A percentile compares a stretch with the other conserved stretches of the same genome.
These are phyloP conservation scores for Plantago coronopus DNA, from an alignment of 305 asterid genomes.

Conservation along the genomic window DNA sequence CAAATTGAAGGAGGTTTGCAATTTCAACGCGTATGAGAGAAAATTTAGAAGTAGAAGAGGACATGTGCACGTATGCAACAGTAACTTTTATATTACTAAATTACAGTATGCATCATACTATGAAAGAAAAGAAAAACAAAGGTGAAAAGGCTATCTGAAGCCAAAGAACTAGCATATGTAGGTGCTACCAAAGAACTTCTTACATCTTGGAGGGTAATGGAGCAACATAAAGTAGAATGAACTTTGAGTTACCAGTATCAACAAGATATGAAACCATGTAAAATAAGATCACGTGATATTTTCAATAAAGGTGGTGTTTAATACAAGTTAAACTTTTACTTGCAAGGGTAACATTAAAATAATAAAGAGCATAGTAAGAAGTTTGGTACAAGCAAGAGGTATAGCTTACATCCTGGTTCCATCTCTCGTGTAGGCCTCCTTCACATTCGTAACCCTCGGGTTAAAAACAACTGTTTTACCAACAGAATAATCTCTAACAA, in stretches of 20 bases:
- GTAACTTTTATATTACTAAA: too few species aligned
- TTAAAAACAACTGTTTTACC: constrained; percentile 76
- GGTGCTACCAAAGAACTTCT: too few species aligned
- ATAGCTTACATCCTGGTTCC: constrained; percentile 76
- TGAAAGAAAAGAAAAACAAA: too few species aligned
- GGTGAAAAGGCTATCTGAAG: too few species aligned
- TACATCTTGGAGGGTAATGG: too few species aligned
- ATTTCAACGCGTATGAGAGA: too few species aligned
- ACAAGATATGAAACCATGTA: constrained; percentile 1
- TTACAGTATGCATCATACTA: too few species aligned
- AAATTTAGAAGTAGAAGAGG: too few species aligned
- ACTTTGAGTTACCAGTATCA: constrained; percentile 8
- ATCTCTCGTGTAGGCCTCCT: constrained; percentile 83
- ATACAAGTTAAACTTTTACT: too few species aligned
- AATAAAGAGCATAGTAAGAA: background rate
- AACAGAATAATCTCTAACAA: constrained; percentile 69
- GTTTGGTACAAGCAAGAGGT: constrained; percentile 6
- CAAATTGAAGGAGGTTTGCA: too few species aligned
- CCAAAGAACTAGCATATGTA: too few species aligned
- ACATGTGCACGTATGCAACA: too few species aligned
- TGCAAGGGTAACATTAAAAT: background rate
- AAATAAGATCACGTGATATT: constrained; percentile 10
- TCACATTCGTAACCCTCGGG: constrained; percentile 63
- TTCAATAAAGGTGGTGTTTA: background rate
- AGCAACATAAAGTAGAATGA: background rate